Base-by-base conservation (phyloP, 352 stramenopile species). In the Phytophthora crassamura region DNA sequence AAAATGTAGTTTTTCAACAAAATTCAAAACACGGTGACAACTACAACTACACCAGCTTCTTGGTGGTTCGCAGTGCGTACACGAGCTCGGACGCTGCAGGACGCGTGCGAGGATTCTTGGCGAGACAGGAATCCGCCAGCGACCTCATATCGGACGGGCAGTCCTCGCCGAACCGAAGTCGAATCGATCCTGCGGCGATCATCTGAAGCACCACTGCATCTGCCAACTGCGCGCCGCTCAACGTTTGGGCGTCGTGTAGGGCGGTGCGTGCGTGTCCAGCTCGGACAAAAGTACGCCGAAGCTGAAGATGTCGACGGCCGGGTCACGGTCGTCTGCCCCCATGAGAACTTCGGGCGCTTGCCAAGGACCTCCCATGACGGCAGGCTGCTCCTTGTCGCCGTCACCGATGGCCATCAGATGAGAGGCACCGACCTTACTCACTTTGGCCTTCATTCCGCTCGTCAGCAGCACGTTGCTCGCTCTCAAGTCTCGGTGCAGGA, bases 401-500 rank as follows among this genome's bases (percentile, higher is more conserved):
- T 64, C 46, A 0, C 43, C 32, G 30, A 41, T 20, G 1, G 45
- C 41, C 34, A 48, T 34, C 33, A 67, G 22, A 22, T 65, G 54
- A 12, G 60, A 47, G 34, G 58, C 54, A 4, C 65, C 69, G 42
- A 69, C 48, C 35, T 78, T 69, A 16, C 45, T 68, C 28, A 78
- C 46, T 50, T 78, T 75, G 4, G 60, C 60, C 39, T 62, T 56
- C 60, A 78, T 65, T 38, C 47, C 54, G 14, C 42, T 54, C 2
- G 36, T 61, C 8, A 88, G 59, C 39, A 90, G 60, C 34, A 90
- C 75, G 33, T 85, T 85, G 4, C 78, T 67, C 2, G 79, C 78
- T 28, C 84, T 90, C 50, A 90, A 54, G 43, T 88, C 73, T 16
- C 75, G 72, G 39, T 90, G 81, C 8, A 90, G 54, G 2, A 90